phyloP scores from a whole-genome alignment of 768 basidiomycete genomes.

The Russula sp. region DNA sequence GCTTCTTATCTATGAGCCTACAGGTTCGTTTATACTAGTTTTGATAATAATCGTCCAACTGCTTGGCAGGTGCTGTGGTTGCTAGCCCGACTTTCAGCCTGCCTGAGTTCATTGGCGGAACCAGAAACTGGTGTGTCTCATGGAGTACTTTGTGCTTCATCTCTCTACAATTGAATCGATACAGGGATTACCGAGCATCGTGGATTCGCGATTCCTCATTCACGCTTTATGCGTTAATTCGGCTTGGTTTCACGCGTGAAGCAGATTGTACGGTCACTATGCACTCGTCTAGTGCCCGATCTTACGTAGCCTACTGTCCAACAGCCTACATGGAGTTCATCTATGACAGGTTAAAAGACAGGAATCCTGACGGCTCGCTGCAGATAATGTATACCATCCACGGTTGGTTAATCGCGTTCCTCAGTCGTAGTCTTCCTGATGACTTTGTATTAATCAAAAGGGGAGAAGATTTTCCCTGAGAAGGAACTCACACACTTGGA shows the following conservation, averaged over 20 bases:
- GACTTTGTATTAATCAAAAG: constrained; percentile 20
- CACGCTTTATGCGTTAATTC: constrained; percentile 88
- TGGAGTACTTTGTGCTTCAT: background rate
- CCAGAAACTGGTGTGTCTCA: constrained; percentile 66
- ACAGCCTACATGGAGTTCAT: constrained; percentile 89
- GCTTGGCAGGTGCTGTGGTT: constrained; percentile 67
- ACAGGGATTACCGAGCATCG: constrained; percentile 44
- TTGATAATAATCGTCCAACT: background rate
- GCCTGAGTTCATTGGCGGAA: constrained; percentile 87
- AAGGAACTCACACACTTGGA: constrained; percentile 86
- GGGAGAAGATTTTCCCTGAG: constrained; percentile 64
- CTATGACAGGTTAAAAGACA: constrained; percentile 69
- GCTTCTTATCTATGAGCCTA: constrained; percentile 88
- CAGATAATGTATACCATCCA: constrained; percentile 98
- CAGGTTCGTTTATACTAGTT: constrained; percentile 36
- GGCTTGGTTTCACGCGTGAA: constrained; percentile 91
- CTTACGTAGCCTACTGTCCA: constrained; percentile 4
- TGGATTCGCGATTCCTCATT: constrained; percentile 98
- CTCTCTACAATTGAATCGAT: constrained; percentile 1
- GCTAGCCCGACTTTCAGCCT: constrained; percentile 94
- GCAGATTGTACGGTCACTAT: constrained; percentile 55
- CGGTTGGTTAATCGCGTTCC: constrained; percentile 36
- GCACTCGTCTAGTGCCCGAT: constrained; percentile 1
- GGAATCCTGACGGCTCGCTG: constrained; percentile 84
- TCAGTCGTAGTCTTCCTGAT: background rate